Percentiles rank a stretch among this genome's conserved stretches.
Conservation (phyloP, 768 basidiomycete species). For the Podaxis carcinomalis region DNA sequence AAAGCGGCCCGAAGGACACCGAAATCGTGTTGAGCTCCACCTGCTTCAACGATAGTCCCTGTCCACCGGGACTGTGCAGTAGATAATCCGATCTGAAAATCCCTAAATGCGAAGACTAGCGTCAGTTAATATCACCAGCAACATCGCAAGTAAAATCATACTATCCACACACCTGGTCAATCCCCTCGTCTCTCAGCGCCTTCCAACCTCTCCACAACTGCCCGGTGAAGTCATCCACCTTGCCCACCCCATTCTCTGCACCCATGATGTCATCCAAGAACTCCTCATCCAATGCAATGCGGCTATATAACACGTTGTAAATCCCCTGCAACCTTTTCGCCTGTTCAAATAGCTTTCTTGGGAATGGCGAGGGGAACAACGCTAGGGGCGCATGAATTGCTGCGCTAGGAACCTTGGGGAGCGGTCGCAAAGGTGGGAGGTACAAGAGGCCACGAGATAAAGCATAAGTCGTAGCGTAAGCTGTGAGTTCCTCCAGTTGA, state of each 20-base stretch:
- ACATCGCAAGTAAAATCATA: background rate
- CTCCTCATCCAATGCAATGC: slow-evolving; percentile 69
- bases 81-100: slow-evolving; percentile 95
- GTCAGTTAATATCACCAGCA: background rate
- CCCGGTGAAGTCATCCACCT: slow-evolving; percentile 84
- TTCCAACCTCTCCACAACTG: slow-evolving; percentile 88
- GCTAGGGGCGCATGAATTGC: slow-evolving; percentile 90
- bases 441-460: slow-evolving; percentile 84
- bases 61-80: slow-evolving; percentile 51
- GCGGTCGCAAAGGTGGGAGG: slow-evolving; percentile 52
- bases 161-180: slow-evolving; percentile 34
- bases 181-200: slow-evolving; percentile 58
- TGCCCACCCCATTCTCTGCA: slow-evolving; percentile 66
- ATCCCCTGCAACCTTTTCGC: slow-evolving; percentile 65
- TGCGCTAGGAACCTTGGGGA: slow-evolving; percentile 53
- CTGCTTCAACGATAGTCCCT: slow-evolving; percentile 65
- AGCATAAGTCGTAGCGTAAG: slow-evolving; percentile 76
- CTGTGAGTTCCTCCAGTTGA: slow-evolving; percentile 56
- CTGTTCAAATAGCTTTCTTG: slow-evolving; percentile 60
- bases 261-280: slow-evolving; percentile 89
- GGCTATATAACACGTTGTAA: slow-evolving; percentile 85
- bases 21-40: slow-evolving; percentile 99
- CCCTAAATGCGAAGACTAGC: slow-evolving; percentile 79
- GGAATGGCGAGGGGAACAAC: slow-evolving; percentile 84
- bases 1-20: slow-evolving; percentile 81